Evolutionary conservation across 2,329 filamentous ascomycete genomes (phyloP).

Genomic region (Paecilomyces fulvus): DNA sequence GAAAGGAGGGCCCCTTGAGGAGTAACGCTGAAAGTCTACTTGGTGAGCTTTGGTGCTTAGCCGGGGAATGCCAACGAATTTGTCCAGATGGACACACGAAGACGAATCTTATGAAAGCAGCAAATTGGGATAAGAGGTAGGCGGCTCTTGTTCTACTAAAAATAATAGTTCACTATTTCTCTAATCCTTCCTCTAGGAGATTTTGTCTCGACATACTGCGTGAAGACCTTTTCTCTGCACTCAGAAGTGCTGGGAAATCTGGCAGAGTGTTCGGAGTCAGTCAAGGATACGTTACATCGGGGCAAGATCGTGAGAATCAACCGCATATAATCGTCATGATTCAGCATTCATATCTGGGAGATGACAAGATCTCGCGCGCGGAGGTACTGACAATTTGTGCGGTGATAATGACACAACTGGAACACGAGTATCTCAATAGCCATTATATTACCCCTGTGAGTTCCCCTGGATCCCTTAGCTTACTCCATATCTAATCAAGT

Average conservation of each 20-base stretch:
- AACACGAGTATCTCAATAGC: neutral
- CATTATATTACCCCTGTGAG: slow-evolving; percentile 1
- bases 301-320: neutral
- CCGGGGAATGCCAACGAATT: neutral
- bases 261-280: neutral
- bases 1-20: too few species aligned
- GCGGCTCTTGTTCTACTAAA: too few species aligned
- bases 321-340: neutral
- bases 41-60: neutral
- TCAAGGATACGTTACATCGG: neutral
- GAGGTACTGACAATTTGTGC: neutral
- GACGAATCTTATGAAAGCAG: too few species aligned
- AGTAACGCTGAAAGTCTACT: too few species aligned
- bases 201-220: too few species aligned
- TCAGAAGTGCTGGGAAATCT: neutral
- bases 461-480: neutral
- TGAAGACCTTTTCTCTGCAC: too few species aligned
- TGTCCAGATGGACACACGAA: too few species aligned
- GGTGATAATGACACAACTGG: neutral
- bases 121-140: too few species aligned
- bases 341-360: neutral
- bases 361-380: neutral
- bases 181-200: too few species aligned
- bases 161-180: too few species aligned
- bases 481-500: neutral